Evolutionary conservation across 2,329 filamentous ascomycete genomes (phyloP).

Genomic region (Pezicula radicicola): DNA sequence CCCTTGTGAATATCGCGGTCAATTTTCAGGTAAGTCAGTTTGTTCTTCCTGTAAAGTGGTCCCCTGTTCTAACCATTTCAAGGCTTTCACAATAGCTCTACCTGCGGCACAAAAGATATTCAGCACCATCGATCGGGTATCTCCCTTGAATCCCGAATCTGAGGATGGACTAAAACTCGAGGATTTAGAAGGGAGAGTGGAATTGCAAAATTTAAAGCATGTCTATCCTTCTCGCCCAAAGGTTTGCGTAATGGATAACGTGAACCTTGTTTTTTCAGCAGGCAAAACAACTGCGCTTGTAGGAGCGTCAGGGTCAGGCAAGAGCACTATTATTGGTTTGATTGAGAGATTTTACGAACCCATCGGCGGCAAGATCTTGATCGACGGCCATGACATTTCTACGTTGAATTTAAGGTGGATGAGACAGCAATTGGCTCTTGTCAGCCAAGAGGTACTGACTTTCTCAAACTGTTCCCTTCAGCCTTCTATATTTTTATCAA

Average conservation of each 20-base stretch:
- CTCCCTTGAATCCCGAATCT: slow-evolving; percentile 73
- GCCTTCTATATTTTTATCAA: no score
- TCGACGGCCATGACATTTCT: no score
- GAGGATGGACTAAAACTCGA: slow-evolving; percentile 70
- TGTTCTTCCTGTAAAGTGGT: background rate
- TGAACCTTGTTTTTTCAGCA: slow-evolving; percentile 73
- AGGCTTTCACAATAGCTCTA: slow-evolving; percentile 77
- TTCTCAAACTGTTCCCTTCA: no score
- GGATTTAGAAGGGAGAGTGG: slow-evolving; percentile 63
- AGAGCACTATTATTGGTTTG: slow-evolving; percentile 59
- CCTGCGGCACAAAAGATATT: slow-evolving; percentile 86
- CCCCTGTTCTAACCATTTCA: slow-evolving; percentile 34
- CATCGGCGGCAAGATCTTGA: slow-evolving; percentile 5
- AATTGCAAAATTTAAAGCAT: slow-evolving; percentile 56
- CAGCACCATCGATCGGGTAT: slow-evolving; percentile 81
- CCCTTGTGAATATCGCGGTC: slow-evolving; percentile 78
- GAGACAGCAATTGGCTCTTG: no score
- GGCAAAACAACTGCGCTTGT: slow-evolving; percentile 92
- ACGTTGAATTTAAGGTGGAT: no score
- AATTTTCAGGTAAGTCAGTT: slow-evolving; percentile 38
- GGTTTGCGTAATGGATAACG: slow-evolving; percentile 78
- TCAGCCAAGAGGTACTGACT: no score
- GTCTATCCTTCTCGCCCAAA: slow-evolving; percentile 77
- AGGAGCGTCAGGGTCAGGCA: slow-evolving; percentile 82
- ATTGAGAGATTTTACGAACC: slow-evolving; percentile 47